Evolutionary conservation across 768 basidiomycete species (phyloP).

Genomic region (Calocera viscosa): DNA sequence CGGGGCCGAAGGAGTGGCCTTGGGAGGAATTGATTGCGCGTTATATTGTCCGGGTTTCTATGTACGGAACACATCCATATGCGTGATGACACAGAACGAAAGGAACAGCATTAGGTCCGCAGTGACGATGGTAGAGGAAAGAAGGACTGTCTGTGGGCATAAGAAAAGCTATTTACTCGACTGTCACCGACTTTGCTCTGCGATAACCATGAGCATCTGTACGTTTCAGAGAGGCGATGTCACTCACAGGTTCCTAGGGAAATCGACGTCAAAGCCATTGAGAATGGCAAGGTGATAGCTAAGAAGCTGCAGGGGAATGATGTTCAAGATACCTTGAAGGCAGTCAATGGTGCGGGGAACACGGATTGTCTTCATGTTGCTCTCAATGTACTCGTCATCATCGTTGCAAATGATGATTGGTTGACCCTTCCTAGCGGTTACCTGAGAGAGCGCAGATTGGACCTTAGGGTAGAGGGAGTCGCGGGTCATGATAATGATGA

Average conservation of each 20-base stretch:
- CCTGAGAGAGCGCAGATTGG: constrained; percentile 89
- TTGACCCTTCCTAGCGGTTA: constrained; percentile 92
- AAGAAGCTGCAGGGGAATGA: constrained; percentile 89
- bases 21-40: not conserved
- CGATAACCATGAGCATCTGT: constrained; percentile 10
- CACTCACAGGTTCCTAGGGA: constrained; percentile 90
- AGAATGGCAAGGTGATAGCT: constrained; percentile 92
- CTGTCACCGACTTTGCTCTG: constrained; percentile 67
- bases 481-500: constrained; percentile 98
- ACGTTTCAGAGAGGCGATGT: not conserved
- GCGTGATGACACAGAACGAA: not conserved
- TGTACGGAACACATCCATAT: not conserved
- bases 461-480: constrained; percentile 98
- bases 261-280: constrained; percentile 96
- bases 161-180: constrained; percentile 37
- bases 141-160: not conserved
- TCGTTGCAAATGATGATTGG: constrained; percentile 94
- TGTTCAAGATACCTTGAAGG: constrained; percentile 89
- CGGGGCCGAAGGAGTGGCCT: not conserved
- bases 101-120: not conserved
- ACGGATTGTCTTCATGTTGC: constrained; percentile 69
- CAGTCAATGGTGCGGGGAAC: constrained; percentile 91
- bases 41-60: not conserved
- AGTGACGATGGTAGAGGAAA: not conserved
- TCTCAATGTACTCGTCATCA: constrained; percentile 60